Evolutionary conservation across 139 green algal genomes (phyloP).

Genomic region (Ostreobium quekettii): DNA sequence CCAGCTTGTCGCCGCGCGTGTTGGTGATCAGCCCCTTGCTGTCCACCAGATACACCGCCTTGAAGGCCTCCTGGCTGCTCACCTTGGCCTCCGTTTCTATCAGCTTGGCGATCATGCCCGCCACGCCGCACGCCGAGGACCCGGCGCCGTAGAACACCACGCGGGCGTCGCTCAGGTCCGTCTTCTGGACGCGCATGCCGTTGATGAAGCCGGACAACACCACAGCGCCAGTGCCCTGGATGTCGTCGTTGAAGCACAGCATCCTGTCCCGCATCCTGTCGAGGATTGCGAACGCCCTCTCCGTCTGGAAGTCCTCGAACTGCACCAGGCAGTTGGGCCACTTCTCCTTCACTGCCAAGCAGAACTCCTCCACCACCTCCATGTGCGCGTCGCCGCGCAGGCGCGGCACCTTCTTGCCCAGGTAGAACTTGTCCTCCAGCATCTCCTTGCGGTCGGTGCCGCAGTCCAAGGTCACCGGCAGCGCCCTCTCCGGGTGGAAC

Average conservation of each 20-base stretch:
- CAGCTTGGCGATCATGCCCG: conserved; percentile 45
- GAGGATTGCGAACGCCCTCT: conserved; percentile 73
- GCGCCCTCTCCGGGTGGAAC: conserved; percentile 38
- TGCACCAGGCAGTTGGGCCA: conserved; percentile 67
- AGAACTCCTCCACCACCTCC: conserved; percentile 34
- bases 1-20: neutral
- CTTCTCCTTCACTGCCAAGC: conserved; percentile 37
- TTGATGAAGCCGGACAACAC: conserved; percentile 34
- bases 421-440: conserved; percentile 61
- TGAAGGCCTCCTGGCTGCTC: conserved; percentile 31
- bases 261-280: conserved; percentile 37
- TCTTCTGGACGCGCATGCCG: conserved; percentile 12
- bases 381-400: conserved; percentile 32
- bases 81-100: conserved; percentile 31
- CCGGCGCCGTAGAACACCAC: conserved; percentile 62
- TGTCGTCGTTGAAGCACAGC: conserved; percentile 91
- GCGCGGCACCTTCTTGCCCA: conserved; percentile 30
- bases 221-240: conserved; percentile 66
- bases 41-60: conserved; percentile 36
- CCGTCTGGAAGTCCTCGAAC: conserved; percentile 89
- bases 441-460: conserved; percentile 79
- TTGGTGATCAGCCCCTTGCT: conserved; percentile 42
- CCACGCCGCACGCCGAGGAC: conserved; percentile 42
- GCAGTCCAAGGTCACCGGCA: conserved; percentile 82
- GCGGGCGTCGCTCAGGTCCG: conserved; percentile 11